Base-by-base conservation (phyloP, 2,329 filamentous ascomycete genomes). In the Cladosporium sp. region DNA sequence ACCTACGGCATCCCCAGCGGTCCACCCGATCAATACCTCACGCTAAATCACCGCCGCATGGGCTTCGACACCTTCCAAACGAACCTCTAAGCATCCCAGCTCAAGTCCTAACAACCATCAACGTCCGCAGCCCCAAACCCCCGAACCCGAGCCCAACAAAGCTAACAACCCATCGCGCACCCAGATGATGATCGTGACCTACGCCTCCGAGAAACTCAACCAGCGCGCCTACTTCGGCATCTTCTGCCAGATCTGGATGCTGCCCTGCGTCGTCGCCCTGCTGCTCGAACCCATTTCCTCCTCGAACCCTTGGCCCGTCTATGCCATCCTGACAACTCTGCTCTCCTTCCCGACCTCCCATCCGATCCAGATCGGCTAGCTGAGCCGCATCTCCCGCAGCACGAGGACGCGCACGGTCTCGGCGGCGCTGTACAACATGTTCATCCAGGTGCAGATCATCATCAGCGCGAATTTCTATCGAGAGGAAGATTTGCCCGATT, bases 21-120 rank as follows among this genome's bases (percentile, higher is more conserved):
- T 0, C 75, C 77, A 1, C 61, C 69, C 1, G 72, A 73, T 1
- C 68, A 66, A n/a, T 84, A 84, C 54, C 71, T 86, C 5, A 82
- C 83, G 0, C 72, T 84, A 3, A 79, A 77, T 1, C 71, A 85
- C 7, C 75, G 76, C 40, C 68, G 71, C 1, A 68, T 85, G 0
- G 83, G 76, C 2, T 84, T 84, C 65, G 68, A 73, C 53, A 81
- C 78, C 15, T 83, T 87, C 63, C 68, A 80, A 18, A 75, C 81
- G 1, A 87, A 85, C 59, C 63, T 87, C 29, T 87, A 7, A 76
- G 78, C 2, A 85, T 86, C n/a, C 68, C 78, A 54, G 64, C 60
- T 3, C 64, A 69, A 27, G 63, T 67, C 11, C 56, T 68, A 42
- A 63, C 62, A 48, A 63, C 74, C 20, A 52, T 70, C 2, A 68